Conservation (phyloP, 352 stramenopile genomes). For the Phytophthora fragariae region DNA sequence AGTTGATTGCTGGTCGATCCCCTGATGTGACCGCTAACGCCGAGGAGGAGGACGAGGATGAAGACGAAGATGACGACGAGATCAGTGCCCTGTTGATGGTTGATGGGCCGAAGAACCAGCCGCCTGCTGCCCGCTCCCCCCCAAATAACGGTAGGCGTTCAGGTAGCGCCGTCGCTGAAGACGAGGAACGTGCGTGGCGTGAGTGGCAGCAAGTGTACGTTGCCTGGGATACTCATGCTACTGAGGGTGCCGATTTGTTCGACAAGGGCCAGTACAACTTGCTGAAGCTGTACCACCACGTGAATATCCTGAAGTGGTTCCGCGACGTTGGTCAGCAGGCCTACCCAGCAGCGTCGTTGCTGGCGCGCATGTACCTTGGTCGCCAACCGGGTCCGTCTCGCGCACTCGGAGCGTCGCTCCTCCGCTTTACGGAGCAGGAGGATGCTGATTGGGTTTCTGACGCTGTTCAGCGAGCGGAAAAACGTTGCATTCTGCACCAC, state of each 20-base stretch:
- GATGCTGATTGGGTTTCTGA: slow-evolving; percentile 18
- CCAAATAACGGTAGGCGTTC: slow-evolving; percentile 23
- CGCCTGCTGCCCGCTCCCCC: slow-evolving; percentile 23
- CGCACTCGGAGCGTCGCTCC: slow-evolving; percentile 26
- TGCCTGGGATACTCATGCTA: slow-evolving; percentile 41
- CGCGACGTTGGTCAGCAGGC: slow-evolving; percentile 37
- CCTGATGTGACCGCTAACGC: not conserved
- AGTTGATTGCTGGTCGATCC: slow-evolving; percentile 30
- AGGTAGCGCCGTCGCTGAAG: slow-evolving; percentile 22
- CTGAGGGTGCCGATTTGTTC: slow-evolving; percentile 38
- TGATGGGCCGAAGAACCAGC: slow-evolving; percentile 45
- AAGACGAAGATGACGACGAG: slow-evolving; percentile 40
- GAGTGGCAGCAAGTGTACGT: slow-evolving; percentile 49
- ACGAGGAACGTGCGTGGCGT: slow-evolving; percentile 42
- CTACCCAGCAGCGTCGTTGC: slow-evolving; percentile 38
- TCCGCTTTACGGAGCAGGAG: slow-evolving; percentile 35
- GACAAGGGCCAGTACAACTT: slow-evolving; percentile 54
- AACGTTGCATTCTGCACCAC: slow-evolving; percentile 41
- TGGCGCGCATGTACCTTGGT: slow-evolving; percentile 45
- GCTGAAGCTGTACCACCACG: slow-evolving; percentile 51
- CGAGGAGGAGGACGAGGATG: slow-evolving; percentile 17
- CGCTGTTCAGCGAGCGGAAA: slow-evolving; percentile 27
- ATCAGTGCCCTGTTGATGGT: slow-evolving; percentile 47
- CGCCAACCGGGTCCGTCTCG: slow-evolving; percentile 22
- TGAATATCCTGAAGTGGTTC: slow-evolving; percentile 53